Evolutionary conservation across 2,329 filamentous ascomycete species (phyloP).

Genomic region (Talaromyces verruculosus): DNA sequence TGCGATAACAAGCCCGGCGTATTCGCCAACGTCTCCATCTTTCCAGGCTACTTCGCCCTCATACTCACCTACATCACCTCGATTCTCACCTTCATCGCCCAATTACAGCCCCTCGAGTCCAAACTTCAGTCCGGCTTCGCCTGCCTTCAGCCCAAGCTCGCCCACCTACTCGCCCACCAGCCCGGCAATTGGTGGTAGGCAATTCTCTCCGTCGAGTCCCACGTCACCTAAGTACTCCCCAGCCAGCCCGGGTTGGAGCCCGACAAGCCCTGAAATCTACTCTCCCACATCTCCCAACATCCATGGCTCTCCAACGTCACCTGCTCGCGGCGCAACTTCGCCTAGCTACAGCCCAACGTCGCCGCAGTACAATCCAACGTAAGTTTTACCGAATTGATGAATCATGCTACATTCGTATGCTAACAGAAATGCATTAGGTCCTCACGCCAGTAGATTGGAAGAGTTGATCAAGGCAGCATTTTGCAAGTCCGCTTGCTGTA

Average conservation of each 20-base stretch:
- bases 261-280: constrained; percentile 48
- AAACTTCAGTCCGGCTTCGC: constrained; percentile 54
- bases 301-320: constrained; percentile 47
- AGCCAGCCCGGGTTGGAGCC: constrained; percentile 53
- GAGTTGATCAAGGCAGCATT: constrained; percentile 25
- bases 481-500: constrained; percentile 28
- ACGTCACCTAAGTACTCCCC: constrained; percentile 57
- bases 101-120: constrained; percentile 62
- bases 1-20: constrained; percentile 58
- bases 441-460: constrained; percentile 41
- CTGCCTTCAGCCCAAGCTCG: constrained; percentile 57
- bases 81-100: constrained; percentile 59
- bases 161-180: constrained; percentile 60
- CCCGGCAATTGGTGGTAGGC: constrained; percentile 47
- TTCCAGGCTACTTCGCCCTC: constrained; percentile 62
- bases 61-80: constrained; percentile 57
- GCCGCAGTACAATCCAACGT: constrained; percentile 46
- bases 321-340: constrained; percentile 39
- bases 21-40: constrained; percentile 75
- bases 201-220: constrained; percentile 48
- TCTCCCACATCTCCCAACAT: constrained; percentile 54
- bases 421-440: constrained; percentile 31
- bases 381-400: constrained; percentile 27
- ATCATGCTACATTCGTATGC: background rate
- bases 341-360: constrained; percentile 48